phyloP scores from a whole-genome alignment of 2,329 filamentous ascomycete genomes.

The Fusarium paranaense region DNA sequence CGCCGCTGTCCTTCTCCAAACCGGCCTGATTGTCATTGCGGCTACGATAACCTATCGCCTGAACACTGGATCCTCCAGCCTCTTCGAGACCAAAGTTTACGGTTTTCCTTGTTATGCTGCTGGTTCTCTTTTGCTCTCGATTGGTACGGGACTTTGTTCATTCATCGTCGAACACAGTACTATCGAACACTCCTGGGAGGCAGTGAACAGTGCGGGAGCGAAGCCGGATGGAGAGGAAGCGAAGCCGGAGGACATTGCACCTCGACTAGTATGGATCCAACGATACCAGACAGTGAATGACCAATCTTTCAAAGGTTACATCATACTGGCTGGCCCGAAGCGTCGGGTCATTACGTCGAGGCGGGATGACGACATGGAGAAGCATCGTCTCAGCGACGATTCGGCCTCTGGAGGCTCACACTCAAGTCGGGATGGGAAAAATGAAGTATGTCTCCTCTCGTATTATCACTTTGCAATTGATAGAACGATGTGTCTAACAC shows the following conservation, averaged over 20 bases:
- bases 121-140: not conserved
- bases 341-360: not conserved
- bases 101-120: conserved; percentile 1
- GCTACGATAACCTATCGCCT: not conserved
- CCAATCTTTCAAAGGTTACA: not conserved
- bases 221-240: not conserved
- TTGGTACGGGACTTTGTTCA: not conserved
- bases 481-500: not conserved
- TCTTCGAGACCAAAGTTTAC: not conserved
- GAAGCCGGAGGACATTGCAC: not conserved
- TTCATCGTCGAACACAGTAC: not conserved
- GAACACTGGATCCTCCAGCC: not conserved
- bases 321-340: not conserved
- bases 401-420: not conserved
- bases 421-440: not conserved
- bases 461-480: not conserved
- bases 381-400: not conserved
- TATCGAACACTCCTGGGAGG: not conserved
- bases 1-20: not conserved
- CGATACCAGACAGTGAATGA: not conserved
- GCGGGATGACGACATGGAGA: not conserved
- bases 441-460: not conserved
- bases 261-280: conserved; percentile 5
- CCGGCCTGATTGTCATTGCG: not conserved
- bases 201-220: not conserved